A percentile compares a stretch with the other conserved stretches of the same genome.
phyloP scores from a whole-genome alignment of 345 rosid genomes.

The Brassica cretica region DNA sequence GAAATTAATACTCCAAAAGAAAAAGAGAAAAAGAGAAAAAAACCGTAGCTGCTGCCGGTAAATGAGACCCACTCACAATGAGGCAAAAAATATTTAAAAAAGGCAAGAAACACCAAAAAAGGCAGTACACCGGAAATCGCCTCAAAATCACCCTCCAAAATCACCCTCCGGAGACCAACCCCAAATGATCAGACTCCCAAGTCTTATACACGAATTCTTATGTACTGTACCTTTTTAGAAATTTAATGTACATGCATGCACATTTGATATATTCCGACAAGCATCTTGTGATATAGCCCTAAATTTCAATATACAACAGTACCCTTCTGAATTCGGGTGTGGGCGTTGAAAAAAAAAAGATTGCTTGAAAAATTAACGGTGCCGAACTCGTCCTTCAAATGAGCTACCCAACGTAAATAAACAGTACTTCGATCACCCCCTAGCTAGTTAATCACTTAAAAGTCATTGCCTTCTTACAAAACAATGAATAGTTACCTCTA shows the following conservation, averaged over 20 bases:
- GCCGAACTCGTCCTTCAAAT: background rate
- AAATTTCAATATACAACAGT: background rate
- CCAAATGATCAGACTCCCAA: background rate
- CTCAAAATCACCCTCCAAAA: no score
- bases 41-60: no score
- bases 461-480: background rate
- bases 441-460: background rate
- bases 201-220: background rate
- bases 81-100: no score
- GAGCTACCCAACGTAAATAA: background rate
- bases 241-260: background rate
- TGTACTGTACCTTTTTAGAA: background rate
- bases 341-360: background rate
- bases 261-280: background rate
- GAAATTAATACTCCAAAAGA: no score
- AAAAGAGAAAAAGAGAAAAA: no score
- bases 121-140: no score
- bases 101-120: no score
- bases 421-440: background rate
- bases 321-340: background rate
- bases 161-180: no score
- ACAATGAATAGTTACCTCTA: background rate
- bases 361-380: background rate
- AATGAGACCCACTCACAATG: no score
- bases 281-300: background rate